A percentile compares a stretch with the other conserved stretches of the same genome.
Evolutionary conservation across 192 early-diverging fungal species (phyloP).

Genomic region (Backusella tuberculispora): DNA sequence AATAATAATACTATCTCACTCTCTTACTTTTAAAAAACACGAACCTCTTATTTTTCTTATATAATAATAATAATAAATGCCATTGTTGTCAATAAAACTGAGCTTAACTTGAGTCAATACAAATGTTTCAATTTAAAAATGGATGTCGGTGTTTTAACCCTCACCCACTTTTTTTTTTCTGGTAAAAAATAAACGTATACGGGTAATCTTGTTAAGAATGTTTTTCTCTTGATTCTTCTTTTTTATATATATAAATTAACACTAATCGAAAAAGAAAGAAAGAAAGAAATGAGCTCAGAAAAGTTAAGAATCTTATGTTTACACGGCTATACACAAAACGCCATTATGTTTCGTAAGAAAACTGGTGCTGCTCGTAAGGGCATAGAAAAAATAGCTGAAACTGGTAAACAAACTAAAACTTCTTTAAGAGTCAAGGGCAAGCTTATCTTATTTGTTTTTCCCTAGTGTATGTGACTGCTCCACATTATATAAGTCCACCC

Average conservation of each 20-base stretch:
- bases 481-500: constrained; percentile 46
- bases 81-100: too few relatives aligned
- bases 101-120: too few relatives aligned
- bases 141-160: too few relatives aligned
- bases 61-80: too few relatives aligned
- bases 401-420: constrained; percentile 36
- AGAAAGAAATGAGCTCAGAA: background rate
- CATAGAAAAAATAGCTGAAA: constrained; percentile 49
- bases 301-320: constrained; percentile 52
- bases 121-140: too few relatives aligned
- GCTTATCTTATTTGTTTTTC: background rate
- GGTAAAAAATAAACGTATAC: too few relatives aligned
- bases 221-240: background rate
- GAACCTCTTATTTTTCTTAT: too few relatives aligned
- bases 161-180: too few relatives aligned
- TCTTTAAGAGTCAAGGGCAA: too few relatives aligned
- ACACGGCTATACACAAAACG: constrained; percentile 56
- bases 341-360: constrained; percentile 50
- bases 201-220: background rate
- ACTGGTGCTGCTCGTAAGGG: constrained; percentile 45
- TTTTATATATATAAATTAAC: background rate
- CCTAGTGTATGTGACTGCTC: constrained; percentile 51
- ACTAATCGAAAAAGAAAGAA: background rate
- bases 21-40: too few relatives aligned
- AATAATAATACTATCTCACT: background rate